Percentiles rank a stretch among this genome's conserved stretches.
Evolutionary conservation across 345 rosid species (phyloP).

Genomic region (Aegle marmelos): DNA sequence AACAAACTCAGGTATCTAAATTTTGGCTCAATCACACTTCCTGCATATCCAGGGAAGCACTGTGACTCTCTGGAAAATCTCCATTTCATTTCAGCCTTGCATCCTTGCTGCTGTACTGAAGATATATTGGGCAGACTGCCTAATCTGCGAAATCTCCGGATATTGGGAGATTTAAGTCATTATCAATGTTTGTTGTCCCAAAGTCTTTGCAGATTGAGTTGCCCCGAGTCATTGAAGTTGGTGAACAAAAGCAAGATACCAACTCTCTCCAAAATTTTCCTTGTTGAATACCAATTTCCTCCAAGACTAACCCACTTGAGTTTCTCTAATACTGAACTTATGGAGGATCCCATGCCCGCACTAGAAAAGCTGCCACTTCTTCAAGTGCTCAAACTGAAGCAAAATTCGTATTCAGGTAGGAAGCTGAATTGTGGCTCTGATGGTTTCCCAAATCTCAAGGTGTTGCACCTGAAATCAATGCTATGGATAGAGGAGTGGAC

Average conservation of each 20-base stretch:
- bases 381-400: slow-evolving; percentile 4
- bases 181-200: not conserved
- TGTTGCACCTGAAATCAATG: slow-evolving; percentile 3
- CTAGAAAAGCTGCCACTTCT: not conserved
- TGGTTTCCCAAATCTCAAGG: not conserved
- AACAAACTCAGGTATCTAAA: not conserved
- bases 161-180: not conserved
- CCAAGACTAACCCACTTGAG: not conserved
- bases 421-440: not conserved
- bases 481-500: no score
- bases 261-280: not conserved
- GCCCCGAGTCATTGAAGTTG: not conserved
- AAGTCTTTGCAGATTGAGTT: not conserved
- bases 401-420: not conserved
- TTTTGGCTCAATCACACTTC: not conserved
- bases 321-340: not conserved
- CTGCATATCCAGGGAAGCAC: not conserved
- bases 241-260: not conserved
- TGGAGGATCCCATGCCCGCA: not conserved
- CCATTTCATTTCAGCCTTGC: not conserved
- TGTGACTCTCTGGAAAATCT: not conserved
- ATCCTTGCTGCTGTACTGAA: not conserved
- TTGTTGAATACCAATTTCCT: not conserved
- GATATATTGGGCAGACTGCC: not conserved
- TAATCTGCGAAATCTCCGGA: not conserved